Evolutionary conservation across 1,284 basidiomycete genomes (phyloP).

Genomic region (Leucoagaricus sp.): DNA sequence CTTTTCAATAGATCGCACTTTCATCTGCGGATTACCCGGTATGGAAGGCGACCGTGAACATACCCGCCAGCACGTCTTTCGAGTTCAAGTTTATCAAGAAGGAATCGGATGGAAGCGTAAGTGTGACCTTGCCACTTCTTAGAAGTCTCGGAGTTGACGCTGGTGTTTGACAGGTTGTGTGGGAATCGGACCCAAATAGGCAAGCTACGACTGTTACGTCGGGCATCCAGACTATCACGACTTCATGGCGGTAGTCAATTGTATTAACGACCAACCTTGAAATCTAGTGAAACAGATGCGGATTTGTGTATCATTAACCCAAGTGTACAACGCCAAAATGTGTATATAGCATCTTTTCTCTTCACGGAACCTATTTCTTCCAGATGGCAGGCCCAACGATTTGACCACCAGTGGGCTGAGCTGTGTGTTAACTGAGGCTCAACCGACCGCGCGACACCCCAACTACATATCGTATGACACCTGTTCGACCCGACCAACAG

Average conservation of each 20-base stretch:
- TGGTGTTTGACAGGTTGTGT: constrained; percentile 27
- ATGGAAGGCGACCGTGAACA: constrained; percentile 51
- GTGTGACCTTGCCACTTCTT: constrained; percentile 23
- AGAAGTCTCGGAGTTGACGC: not conserved
- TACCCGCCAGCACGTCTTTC: constrained; percentile 52
- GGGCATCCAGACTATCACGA: constrained; percentile 40
- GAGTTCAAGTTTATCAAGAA: constrained; percentile 65
- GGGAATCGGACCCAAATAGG: constrained; percentile 64
- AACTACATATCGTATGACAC: no score
- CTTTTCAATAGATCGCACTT: constrained; percentile 45
- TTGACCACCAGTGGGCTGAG: no score
- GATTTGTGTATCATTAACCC: no score
- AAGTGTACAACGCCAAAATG: no score
- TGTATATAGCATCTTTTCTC: no score
- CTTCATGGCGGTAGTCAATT: constrained; percentile 22
- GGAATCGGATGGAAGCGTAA: constrained; percentile 52
- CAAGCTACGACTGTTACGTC: constrained; percentile 42
- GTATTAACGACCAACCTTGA: no score
- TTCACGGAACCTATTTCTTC: no score
- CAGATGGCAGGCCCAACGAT: no score
- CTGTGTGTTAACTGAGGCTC: no score
- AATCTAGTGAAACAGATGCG: not conserved
- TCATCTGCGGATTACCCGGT: constrained; percentile 56
- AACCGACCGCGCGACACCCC: no score
- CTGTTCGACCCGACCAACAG: no score